Conservation (phyloP, 1,284 basidiomycete genomes). For the Pascua sp. region DNA sequence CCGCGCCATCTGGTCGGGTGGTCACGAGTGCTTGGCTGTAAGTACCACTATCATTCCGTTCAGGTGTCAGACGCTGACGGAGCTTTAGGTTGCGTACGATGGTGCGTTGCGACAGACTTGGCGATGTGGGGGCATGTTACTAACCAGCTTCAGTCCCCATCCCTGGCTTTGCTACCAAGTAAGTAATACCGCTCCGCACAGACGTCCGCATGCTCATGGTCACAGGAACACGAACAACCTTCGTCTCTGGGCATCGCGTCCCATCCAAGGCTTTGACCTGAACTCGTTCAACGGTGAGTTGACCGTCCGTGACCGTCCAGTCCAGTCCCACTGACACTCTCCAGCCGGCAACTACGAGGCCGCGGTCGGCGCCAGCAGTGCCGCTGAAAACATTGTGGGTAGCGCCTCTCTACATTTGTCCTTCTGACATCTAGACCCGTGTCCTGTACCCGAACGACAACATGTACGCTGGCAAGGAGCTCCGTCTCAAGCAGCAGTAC, state of each 20-base stretch:
- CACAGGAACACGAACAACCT: slow-evolving; percentile 52
- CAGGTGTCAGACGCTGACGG: too few relatives aligned
- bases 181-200: not conserved
- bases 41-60: not conserved
- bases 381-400: slow-evolving; percentile 71
- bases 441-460: slow-evolving; percentile 65
- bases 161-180: slow-evolving; percentile 61
- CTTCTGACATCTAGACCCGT: slow-evolving; percentile 55
- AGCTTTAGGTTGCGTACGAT: slow-evolving; percentile 66
- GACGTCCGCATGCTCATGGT: not conserved
- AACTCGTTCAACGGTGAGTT: slow-evolving; percentile 77
- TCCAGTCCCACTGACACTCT: not conserved
- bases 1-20: slow-evolving; percentile 74
- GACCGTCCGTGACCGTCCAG: slow-evolving; percentile 7
- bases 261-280: slow-evolving; percentile 86
- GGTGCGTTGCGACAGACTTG: slow-evolving; percentile 27
- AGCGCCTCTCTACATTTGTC: too few relatives aligned
- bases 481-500: slow-evolving; percentile 91
- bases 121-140: not conserved
- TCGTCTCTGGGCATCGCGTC: slow-evolving; percentile 63
- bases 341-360: slow-evolving; percentile 80
- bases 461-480: slow-evolving; percentile 67
- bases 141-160: slow-evolving; percentile 57
- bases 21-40: slow-evolving; percentile 79
- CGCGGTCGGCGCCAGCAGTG: slow-evolving; percentile 77